Conservation (phyloP, 1,284 basidiomycete species). For the Cryptococcus amylolentus region DNA sequence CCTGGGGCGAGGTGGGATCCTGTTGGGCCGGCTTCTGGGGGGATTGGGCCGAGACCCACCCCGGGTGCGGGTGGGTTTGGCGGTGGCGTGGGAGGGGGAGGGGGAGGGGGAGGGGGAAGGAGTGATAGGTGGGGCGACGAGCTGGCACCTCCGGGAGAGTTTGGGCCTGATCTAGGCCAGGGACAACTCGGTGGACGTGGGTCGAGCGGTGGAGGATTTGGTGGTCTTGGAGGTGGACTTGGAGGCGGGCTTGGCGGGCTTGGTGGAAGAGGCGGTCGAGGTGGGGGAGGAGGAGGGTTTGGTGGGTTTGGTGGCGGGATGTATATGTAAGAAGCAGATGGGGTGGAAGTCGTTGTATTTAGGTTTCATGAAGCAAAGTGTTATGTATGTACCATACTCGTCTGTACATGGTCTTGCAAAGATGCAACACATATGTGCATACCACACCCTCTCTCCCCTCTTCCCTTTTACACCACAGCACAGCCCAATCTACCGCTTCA, state of each 20-base stretch:
- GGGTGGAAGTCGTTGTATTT: too few relatives aligned
- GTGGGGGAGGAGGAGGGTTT: conserved; percentile 26
- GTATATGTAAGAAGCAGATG: not conserved
- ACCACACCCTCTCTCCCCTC: not conserved
- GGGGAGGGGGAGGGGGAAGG: conserved; percentile 29
- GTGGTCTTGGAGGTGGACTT: conserved; percentile 15
- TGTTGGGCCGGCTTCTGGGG: conserved; percentile 46
- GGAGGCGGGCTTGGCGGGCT: conserved; percentile 18
- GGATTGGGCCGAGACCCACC: too few relatives aligned
- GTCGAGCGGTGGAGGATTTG: conserved; percentile 3
- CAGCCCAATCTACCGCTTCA: conserved; percentile 57
- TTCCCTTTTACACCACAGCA: too few relatives aligned
- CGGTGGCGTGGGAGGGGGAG: conserved; percentile 25
- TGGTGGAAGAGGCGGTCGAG: conserved; percentile 15
- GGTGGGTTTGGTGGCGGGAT: conserved; percentile 4
- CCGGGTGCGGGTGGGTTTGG: conserved; percentile 14
- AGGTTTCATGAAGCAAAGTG: not conserved
- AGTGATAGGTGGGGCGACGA: conserved; percentile 47
- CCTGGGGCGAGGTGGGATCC: conserved; percentile 57
- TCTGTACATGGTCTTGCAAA: not conserved
- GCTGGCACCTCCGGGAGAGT: conserved; percentile 47
- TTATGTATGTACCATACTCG: not conserved
- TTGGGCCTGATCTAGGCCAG: conserved; percentile 42
- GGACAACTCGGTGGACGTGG: conserved; percentile 38
- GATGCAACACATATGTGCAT: not conserved